Evolutionary conservation across 352 stramenopile species (phyloP).

Genomic region (Pythium scleroteichum): DNA sequence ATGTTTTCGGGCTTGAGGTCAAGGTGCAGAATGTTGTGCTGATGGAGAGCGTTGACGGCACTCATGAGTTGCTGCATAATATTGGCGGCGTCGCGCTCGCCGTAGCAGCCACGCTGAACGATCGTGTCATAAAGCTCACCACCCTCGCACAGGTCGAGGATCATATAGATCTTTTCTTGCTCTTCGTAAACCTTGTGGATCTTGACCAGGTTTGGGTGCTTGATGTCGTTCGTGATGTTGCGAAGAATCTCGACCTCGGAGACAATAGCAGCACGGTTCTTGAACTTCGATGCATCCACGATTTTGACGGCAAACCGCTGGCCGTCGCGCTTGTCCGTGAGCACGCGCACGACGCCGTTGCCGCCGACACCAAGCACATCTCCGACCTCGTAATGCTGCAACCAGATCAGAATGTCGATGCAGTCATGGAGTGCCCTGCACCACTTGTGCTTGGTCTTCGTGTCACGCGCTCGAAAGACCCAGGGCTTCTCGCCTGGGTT

Average conservation of each 20-base stretch:
- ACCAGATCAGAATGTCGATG: constrained; percentile 77
- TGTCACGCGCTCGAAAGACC: constrained; percentile 55
- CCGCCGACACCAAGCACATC: constrained; percentile 67
- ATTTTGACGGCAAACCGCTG: constrained; percentile 73
- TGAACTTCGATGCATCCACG: constrained; percentile 76
- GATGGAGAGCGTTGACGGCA: constrained; percentile 62
- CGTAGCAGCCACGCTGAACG: constrained; percentile 63
- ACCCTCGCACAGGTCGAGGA: constrained; percentile 69
- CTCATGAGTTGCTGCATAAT: constrained; percentile 72
- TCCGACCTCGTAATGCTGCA: constrained; percentile 70
- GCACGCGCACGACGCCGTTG: constrained; percentile 69
- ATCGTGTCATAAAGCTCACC: constrained; percentile 80
- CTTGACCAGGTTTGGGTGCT: constrained; percentile 72
- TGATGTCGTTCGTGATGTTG: constrained; percentile 81
- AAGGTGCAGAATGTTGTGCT: constrained; percentile 78
- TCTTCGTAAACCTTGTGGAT: constrained; percentile 87
- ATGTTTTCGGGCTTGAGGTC: constrained; percentile 87
- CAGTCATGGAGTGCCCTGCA: constrained; percentile 66
- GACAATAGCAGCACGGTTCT: constrained; percentile 65
- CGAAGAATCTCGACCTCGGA: constrained; percentile 79
- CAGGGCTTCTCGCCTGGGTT: constrained; percentile 55
- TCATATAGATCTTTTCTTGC: constrained; percentile 79
- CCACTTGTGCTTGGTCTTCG: constrained; percentile 58
- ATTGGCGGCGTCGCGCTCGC: constrained; percentile 56
- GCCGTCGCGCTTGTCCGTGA: constrained; percentile 60